These are phyloP conservation scores for Monosporascus sp. DNA, from an alignment of 2,329 filamentous ascomycete genomes.

Conservation along the genomic window DNA sequence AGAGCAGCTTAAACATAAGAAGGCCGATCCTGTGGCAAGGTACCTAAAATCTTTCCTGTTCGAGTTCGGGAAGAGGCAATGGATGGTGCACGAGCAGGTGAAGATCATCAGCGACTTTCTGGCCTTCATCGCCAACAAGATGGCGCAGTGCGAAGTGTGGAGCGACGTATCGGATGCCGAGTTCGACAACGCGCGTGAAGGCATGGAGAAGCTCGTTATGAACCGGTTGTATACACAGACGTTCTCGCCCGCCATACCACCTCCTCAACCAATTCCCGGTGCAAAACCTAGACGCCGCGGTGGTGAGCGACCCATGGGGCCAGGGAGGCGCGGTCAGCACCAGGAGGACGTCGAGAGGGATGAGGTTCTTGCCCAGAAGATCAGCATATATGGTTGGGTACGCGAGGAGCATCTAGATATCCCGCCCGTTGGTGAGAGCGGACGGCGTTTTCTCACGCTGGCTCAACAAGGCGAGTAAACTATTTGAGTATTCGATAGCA, in stretches of 20 bases:
- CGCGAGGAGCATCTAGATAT: slow-evolving; percentile 92
- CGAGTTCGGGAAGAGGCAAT: slow-evolving; percentile 95
- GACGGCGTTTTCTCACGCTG: slow-evolving; percentile 78
- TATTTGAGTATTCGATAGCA: neutral
- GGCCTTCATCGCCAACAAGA: slow-evolving; percentile 95
- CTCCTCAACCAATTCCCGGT: slow-evolving; percentile 67
- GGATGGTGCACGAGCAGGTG: slow-evolving; percentile 99
- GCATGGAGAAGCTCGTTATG: slow-evolving; percentile 99
- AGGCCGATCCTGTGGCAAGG: slow-evolving; percentile 94
- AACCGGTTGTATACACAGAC: slow-evolving; percentile 93
- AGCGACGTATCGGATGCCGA: slow-evolving; percentile 91
- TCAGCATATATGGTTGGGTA: slow-evolving; percentile 95
- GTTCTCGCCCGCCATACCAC: slow-evolving; percentile 87
- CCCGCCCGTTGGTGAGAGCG: slow-evolving; percentile 74
- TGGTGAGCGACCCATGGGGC: slow-evolving; percentile 63
- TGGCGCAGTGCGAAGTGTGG: slow-evolving; percentile 97
- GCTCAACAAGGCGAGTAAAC: slow-evolving; percentile 69
- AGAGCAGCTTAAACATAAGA: slow-evolving; percentile 91
- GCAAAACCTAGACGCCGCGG: slow-evolving; percentile 64
- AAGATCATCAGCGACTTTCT: slow-evolving; percentile 98
- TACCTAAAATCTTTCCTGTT: slow-evolving; percentile 91
- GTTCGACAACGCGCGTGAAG: slow-evolving; percentile 96
- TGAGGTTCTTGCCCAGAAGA: slow-evolving; percentile 92
- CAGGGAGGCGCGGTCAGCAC: slow-evolving; percentile 88
- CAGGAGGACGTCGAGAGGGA: slow-evolving; percentile 97